Conservation (phyloP, 768 basidiomycete genomes). For the Phylloporus sp. region DNA sequence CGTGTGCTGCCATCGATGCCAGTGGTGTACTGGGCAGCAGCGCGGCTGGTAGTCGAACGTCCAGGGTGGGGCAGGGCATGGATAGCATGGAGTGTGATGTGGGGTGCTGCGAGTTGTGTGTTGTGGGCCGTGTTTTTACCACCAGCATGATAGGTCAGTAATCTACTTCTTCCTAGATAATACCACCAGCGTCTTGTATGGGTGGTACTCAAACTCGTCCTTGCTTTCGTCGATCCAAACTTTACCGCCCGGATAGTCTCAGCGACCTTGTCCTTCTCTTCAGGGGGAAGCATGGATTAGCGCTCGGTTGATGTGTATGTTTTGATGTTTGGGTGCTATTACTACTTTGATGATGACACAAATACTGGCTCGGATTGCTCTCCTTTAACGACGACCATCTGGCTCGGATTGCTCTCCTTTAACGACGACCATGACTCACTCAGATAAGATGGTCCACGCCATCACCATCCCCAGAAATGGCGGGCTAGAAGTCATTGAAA, state of each 20-base stretch:
- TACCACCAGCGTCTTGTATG: conserved; percentile 67
- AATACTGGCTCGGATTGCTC: no score
- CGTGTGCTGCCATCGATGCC: conserved; percentile 77
- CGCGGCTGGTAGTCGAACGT: conserved; percentile 53
- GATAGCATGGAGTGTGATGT: conserved; percentile 75
- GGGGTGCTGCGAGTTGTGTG: conserved; percentile 66
- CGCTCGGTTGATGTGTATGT: conserved; percentile 64
- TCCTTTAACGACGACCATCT: not conserved
- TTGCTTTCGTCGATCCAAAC: conserved; percentile 72
- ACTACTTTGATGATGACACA: no score
- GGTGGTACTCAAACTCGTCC: conserved; percentile 78
- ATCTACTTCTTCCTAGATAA: conserved; percentile 42
- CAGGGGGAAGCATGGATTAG: conserved; percentile 56
- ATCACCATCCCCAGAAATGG: conserved; percentile 72
- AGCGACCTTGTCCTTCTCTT: conserved; percentile 52
- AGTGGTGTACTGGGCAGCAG: conserved; percentile 81
- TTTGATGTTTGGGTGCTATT: no score
- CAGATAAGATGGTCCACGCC: conserved; percentile 56
- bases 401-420: no score
- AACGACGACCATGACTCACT: conserved; percentile 45
- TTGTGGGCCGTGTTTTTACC: conserved; percentile 87
- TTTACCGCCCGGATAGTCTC: conserved; percentile 50
- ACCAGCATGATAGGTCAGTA: conserved; percentile 70
- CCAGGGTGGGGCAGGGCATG: conserved; percentile 54
- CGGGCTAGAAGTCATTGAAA: conserved; percentile 72